Base-by-base conservation (phyloP, 805 yeast species). In the Cyberlindnera amylophila region DNA sequence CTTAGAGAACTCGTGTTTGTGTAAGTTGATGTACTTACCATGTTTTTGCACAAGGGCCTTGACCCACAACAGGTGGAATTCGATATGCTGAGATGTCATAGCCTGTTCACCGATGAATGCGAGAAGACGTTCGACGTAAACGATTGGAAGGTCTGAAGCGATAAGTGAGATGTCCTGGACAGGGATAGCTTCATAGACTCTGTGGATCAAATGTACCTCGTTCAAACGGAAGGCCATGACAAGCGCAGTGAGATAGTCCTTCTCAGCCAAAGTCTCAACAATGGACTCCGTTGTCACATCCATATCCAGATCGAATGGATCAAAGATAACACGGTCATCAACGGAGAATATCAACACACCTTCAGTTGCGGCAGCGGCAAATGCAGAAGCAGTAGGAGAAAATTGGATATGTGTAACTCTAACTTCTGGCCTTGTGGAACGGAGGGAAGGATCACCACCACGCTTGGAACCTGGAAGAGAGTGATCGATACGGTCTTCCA, bases 331-430 rank as follows among this genome's bases (percentile, higher is more conserved):
- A 10, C 77, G 67, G 38, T 81, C 81, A 62, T 91, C 95, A 31
- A 89, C 76, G 1, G 96, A 82, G 61, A 77, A 93, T 1, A 93
- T 70, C 43, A 89, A 68, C 35, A 93, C 67, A 8, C 99, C 99
- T 62, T 91, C 98, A 0, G 99, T 93, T 0, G 96, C 82, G 0
- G 96, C 93, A 32, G 95, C 96, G 1, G 96, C 93, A 71, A 93
- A 93, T 27, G 95, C 80, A 16, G 83, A 72, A 2, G 95, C 84
- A 0, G 96, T 83, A 15, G 99, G 99, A 2, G 96, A 86, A 57
- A 90, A 93, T 52, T 73, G 75, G 23, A 93, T 73, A 3, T 83
- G 70, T 3, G 87, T 78, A 4, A 90, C 89, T 56, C 95, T 70
- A n/a, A 93, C 74, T 52, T 81, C 95, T 0, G 96, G 93, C 50